Conservation (phyloP, 768 basidiomycete species). For the Botryobasidium botryosum region DNA sequence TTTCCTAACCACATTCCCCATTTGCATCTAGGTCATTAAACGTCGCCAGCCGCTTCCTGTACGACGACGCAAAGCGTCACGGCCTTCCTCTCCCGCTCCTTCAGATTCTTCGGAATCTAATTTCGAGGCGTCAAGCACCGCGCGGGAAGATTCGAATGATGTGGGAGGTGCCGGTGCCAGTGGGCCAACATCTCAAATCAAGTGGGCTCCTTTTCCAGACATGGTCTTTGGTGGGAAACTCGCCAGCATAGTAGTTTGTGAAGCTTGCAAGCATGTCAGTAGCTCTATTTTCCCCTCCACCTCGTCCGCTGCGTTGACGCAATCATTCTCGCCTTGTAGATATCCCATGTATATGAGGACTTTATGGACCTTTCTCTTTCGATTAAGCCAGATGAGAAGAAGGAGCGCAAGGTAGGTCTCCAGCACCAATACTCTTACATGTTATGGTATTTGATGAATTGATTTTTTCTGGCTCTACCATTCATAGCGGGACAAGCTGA, state of each 20-base stretch:
- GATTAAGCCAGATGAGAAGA: conserved; percentile 70
- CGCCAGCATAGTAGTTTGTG: conserved; percentile 84
- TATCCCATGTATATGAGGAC: conserved; percentile 79
- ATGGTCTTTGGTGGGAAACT: conserved; percentile 83
- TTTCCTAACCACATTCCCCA: not conserved
- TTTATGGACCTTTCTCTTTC: conserved; percentile 88
- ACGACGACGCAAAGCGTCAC: conserved; percentile 27
- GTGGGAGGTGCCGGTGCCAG: not conserved
- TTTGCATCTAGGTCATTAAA: conserved; percentile 53
- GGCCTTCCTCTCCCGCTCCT: too few species aligned
- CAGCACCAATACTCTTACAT: not conserved
- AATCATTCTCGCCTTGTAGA: conserved; percentile 15
- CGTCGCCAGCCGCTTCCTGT: conserved; percentile 37
- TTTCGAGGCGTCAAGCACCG: too few species aligned
- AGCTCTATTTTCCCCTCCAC: not conserved
- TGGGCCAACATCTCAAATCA: conserved; percentile 6
- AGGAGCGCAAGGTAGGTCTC: conserved; percentile 36
- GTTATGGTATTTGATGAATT: not conserved
- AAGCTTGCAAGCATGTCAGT: conserved; percentile 73
- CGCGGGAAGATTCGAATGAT: too few species aligned
- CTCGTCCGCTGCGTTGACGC: not conserved
- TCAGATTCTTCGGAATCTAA: too few species aligned
- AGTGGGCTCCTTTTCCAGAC: conserved; percentile 58
- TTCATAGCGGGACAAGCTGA: conserved; percentile 45
- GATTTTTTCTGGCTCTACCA: not conserved